Evolutionary conservation across 2,329 filamentous ascomycete species (phyloP).

Genomic region (Onygenales sp.): DNA sequence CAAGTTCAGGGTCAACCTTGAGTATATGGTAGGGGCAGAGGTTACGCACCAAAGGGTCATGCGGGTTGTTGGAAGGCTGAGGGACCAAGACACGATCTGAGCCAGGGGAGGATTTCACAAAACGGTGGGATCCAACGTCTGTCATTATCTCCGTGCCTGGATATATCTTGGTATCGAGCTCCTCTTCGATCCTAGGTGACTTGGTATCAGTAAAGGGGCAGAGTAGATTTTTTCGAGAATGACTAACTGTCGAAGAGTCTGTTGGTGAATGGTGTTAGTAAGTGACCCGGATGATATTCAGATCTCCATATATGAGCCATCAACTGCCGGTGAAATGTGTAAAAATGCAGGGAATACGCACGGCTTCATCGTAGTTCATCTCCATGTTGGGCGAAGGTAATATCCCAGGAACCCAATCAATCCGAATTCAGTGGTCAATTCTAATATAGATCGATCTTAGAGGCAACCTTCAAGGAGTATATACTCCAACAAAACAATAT

Average conservation of each 20-base stretch:
- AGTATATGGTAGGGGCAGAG: neutral
- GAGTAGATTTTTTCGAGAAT: no score
- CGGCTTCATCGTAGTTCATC: slow-evolving; percentile 38
- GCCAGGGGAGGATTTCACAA: slow-evolving; percentile 45
- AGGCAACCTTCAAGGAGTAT: no score
- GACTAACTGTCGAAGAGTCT: slow-evolving; percentile 19
- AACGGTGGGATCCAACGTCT: slow-evolving; percentile 54
- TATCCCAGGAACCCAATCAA: neutral
- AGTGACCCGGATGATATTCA: neutral
- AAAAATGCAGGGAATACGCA: slow-evolving; percentile 13
- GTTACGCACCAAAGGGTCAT: slow-evolving; percentile 34
- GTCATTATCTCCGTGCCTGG: slow-evolving; percentile 53
- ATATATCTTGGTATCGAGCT: slow-evolving; percentile 45
- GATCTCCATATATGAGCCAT: neutral
- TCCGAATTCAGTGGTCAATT: no score
- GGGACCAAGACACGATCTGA: slow-evolving; percentile 37
- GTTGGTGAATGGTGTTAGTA: neutral
- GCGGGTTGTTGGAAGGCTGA: slow-evolving; percentile 38
- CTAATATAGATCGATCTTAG: no score
- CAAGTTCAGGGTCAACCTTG: neutral
- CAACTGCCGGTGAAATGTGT: neutral
- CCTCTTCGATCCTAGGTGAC: slow-evolving; percentile 35
- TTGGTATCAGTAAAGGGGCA: neutral
- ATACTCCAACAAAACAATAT: no score
- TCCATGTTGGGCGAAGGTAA: slow-evolving; percentile 29